A percentile compares a stretch with the other conserved stretches of the same genome.
Evolutionary conservation across 352 stramenopile species (phyloP).

Genomic region (Blastocystis sp.): DNA sequence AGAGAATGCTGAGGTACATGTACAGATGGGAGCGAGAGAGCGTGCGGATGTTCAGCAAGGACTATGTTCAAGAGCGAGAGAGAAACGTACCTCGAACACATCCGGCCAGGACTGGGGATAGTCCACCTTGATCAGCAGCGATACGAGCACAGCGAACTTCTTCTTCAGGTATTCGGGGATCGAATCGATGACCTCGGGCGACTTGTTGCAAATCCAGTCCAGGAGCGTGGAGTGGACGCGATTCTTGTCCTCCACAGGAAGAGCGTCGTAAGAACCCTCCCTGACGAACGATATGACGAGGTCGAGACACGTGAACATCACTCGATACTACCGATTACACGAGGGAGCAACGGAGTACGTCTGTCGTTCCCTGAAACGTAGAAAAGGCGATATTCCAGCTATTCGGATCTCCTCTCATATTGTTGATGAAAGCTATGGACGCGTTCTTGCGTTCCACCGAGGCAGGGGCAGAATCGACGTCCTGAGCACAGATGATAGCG

Average conservation of each 20-base stretch:
- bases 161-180: constrained; percentile 60
- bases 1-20: constrained; percentile 63
- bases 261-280: constrained; percentile 39
- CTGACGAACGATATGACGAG: constrained; percentile 60
- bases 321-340: constrained; percentile 15
- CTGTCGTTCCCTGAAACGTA: constrained; percentile 11
- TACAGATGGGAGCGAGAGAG: constrained; percentile 37
- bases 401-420: constrained; percentile 2
- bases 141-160: constrained; percentile 24
- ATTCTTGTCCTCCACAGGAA: constrained; percentile 40
- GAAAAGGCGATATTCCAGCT: constrained; percentile 60
- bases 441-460: constrained; percentile 21
- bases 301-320: constrained; percentile 66
- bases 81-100: constrained; percentile 48
- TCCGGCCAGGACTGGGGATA: constrained; percentile 49
- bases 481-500: constrained; percentile 53
- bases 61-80: neutral
- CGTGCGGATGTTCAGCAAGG: constrained; percentile 25
- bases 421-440: constrained; percentile 45
- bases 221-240: constrained; percentile 30
- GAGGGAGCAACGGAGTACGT: neutral
- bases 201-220: constrained; percentile 42
- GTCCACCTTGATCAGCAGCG: constrained; percentile 68
- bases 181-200: neutral
- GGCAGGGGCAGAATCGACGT: neutral